phyloP scores from a whole-genome alignment of 2,329 filamentous ascomycete genomes.

The Talaromyces rugulosus region DNA sequence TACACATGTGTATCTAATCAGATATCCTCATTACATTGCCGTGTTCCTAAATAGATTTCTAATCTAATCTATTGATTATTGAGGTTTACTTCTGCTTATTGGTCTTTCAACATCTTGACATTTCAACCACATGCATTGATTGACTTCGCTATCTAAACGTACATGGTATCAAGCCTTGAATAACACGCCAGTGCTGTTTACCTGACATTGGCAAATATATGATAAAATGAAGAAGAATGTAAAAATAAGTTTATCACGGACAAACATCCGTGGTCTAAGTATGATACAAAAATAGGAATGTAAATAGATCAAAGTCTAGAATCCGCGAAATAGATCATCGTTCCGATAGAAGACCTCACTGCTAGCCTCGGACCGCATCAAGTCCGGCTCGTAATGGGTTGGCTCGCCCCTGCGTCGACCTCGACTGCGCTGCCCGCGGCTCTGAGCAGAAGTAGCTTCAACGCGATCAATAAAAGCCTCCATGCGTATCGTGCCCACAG shows the following conservation, averaged over 20 bases:
- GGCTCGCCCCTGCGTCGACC: constrained; percentile 9
- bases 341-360: constrained; percentile 36
- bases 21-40: too few relatives aligned
- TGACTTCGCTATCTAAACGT: too few relatives aligned
- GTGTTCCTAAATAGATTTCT: too few relatives aligned
- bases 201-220: too few relatives aligned
- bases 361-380: constrained; percentile 30
- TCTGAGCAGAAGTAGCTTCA: constrained; percentile 23
- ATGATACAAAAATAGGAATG: constrained; percentile 3
- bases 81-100: too few relatives aligned
- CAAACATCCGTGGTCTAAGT: neutral
- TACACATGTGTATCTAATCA: too few relatives aligned
- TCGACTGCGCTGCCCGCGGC: constrained; percentile 19
- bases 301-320: constrained; percentile 25
- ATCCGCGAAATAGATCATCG: constrained; percentile 46
- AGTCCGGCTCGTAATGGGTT: constrained; percentile 27
- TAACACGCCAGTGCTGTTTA: too few relatives aligned
- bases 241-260: neutral
- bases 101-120: too few relatives aligned
- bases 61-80: too few relatives aligned
- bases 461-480: constrained; percentile 79
- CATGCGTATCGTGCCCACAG: constrained; percentile 89
- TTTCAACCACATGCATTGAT: too few relatives aligned
- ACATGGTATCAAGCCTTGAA: too few relatives aligned
- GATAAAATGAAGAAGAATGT: too few relatives aligned